Percentiles rank a stretch among this genome's conserved stretches.
These are phyloP conservation scores for Collybia nuda DNA, from an alignment of 768 basidiomycete genomes.

Conservation along the genomic window DNA sequence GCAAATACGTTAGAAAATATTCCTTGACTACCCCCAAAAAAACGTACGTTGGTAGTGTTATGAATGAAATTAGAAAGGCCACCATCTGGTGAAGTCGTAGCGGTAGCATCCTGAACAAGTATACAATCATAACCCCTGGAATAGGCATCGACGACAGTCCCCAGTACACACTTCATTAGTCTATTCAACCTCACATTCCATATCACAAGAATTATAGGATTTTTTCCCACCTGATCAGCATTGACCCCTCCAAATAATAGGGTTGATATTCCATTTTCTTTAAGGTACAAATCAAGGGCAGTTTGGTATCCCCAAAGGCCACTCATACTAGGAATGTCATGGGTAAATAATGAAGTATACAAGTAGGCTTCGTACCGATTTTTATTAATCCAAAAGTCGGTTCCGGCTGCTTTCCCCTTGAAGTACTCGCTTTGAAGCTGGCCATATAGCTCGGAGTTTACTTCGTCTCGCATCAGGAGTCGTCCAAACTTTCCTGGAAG, in stretches of 20 bases:
- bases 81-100: slow-evolving; percentile 61
- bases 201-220: background rate
- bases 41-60: slow-evolving; percentile 53
- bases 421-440: slow-evolving; percentile 57
- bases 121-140: slow-evolving; percentile 66
- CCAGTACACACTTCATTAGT: slow-evolving; percentile 53
- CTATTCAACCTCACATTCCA: background rate
- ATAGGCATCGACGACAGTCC: slow-evolving; percentile 64
- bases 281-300: slow-evolving; percentile 60
- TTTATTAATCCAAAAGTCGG: slow-evolving; percentile 74
- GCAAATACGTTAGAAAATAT: slow-evolving; percentile 9
- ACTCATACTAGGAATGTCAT: slow-evolving; percentile 48
- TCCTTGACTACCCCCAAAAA: background rate
- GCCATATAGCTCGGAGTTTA: slow-evolving; percentile 62
- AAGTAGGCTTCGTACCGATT: slow-evolving; percentile 42
- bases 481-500: slow-evolving; percentile 55
- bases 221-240: slow-evolving; percentile 53
- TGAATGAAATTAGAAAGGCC: slow-evolving; percentile 58
- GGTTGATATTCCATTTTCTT: slow-evolving; percentile 62
- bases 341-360: background rate
- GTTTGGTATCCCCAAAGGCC: slow-evolving; percentile 65
- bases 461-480: slow-evolving; percentile 55
- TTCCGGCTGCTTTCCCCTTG: slow-evolving; percentile 50
- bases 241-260: slow-evolving; percentile 67
- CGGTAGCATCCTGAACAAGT: slow-evolving; percentile 54